These are phyloP conservation scores for Acacia acuminata DNA, from an alignment of 306 rosid genomes.

Conservation along the genomic window DNA sequence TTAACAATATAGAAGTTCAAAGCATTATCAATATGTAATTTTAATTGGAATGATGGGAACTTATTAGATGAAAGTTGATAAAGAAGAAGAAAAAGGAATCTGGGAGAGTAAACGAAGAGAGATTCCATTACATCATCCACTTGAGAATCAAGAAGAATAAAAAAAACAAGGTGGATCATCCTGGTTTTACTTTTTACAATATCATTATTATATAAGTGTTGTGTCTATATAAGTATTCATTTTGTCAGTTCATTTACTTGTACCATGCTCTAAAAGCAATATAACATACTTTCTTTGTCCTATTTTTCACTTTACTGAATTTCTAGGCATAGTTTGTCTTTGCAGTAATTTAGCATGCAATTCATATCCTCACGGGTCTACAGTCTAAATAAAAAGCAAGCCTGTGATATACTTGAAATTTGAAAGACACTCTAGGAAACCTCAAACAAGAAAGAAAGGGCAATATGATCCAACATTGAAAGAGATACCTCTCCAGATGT, in stretches of 20 bases:
- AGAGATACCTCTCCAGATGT: slow-evolving; percentile 80
- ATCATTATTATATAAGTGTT: background rate
- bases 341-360: slow-evolving; percentile 10
- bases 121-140: background rate
- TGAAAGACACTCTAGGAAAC: slow-evolving; percentile 21
- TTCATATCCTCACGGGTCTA: slow-evolving; percentile 7
- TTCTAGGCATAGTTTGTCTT: background rate
- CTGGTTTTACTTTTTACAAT: background rate
- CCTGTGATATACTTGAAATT: slow-evolving; percentile 2
- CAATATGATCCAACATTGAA: slow-evolving; percentile 13
- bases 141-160: background rate
- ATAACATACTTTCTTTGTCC: background rate
- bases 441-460: slow-evolving; percentile 32
- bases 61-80: background rate
- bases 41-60: background rate
- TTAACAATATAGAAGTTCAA: background rate
- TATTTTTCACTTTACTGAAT: background rate
- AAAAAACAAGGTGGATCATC: background rate
- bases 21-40: background rate
- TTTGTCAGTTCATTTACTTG: background rate
- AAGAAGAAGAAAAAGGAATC: background rate
- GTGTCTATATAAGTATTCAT: background rate
- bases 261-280: background rate
- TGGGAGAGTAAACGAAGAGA: background rate
- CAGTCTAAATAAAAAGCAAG: background rate